These are phyloP conservation scores for Spatholobus suberectus DNA, from an alignment of 306 rosid species.

Conservation along the genomic window DNA sequence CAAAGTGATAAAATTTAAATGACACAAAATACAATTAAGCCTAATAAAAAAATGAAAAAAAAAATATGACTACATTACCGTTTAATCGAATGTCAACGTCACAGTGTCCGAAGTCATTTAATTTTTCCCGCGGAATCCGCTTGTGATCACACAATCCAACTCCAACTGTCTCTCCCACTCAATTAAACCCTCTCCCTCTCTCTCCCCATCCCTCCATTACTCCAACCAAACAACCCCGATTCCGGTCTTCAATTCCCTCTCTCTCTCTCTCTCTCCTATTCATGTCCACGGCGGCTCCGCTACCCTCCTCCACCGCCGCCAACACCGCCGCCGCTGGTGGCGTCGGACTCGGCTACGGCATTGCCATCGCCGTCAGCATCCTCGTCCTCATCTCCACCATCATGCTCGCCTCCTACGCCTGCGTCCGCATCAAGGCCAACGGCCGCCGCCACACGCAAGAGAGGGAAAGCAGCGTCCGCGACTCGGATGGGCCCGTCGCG, in stretches of 20 bases:
- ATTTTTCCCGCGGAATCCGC: constrained; percentile 61
- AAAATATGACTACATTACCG: neutral
- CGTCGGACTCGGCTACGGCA: constrained; percentile 73
- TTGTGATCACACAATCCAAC: constrained; percentile 33
- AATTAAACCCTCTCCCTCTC: neutral
- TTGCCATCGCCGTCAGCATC: constrained; percentile 72
- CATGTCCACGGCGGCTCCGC: constrained; percentile 58
- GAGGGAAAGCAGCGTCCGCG: too few relatives aligned
- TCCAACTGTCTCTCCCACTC: constrained; percentile 39
- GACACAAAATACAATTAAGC: too few relatives aligned
- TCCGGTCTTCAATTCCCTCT: neutral
- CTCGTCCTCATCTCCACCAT: constrained; percentile 75
- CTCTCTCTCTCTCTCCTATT: neutral
- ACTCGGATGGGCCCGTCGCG: constrained; percentile 1
- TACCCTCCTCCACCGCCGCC: constrained; percentile 39
- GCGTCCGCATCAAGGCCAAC: constrained; percentile 57
- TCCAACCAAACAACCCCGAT: neutral
- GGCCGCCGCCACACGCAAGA: neutral
- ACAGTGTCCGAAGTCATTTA: constrained; percentile 43
- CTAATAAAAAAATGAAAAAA: too few relatives aligned
- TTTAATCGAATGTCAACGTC: constrained; percentile 30
- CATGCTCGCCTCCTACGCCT: constrained; percentile 71
- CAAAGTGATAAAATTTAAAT: too few relatives aligned
- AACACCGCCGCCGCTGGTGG: too few relatives aligned
- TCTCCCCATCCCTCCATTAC: neutral